A percentile compares a stretch with the other conserved stretches of the same genome.
These are phyloP conservation scores for Penicillium alfredii DNA, from an alignment of 495 filamentous ascomycete genomes.

Conservation along the genomic window DNA sequence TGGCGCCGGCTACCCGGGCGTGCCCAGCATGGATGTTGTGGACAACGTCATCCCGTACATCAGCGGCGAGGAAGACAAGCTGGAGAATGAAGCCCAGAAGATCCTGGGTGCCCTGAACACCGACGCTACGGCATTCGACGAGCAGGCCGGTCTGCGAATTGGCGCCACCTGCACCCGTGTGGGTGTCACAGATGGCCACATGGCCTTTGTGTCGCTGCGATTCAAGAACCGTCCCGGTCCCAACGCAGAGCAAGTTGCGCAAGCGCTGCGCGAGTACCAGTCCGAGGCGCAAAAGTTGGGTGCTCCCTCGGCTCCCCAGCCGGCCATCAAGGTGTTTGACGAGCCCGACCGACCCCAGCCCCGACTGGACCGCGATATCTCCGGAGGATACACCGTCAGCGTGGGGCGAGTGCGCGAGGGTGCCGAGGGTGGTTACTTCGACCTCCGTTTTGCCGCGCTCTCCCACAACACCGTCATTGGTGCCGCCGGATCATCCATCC, in stretches of 20 bases:
- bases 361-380: conserved; percentile 70
- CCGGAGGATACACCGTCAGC: conserved; percentile 72
- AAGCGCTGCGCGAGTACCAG: conserved; percentile 64
- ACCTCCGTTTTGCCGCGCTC: conserved; percentile 75
- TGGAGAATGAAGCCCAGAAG: conserved; percentile 79
- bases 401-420: conserved; percentile 70
- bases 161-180: conserved; percentile 81
- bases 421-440: conserved; percentile 69
- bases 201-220: conserved; percentile 70
- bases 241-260: conserved; percentile 58
- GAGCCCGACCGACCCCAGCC: conserved; percentile 79
- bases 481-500: conserved; percentile 86
- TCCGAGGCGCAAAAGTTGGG: conserved; percentile 69
- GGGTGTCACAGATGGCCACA: conserved; percentile 78
- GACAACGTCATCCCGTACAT: conserved; percentile 87
- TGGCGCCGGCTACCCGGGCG: conserved; percentile 82
- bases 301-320: conserved; percentile 68
- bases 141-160: conserved; percentile 58
- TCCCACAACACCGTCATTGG: conserved; percentile 92
- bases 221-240: conserved; percentile 55
- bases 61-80: conserved; percentile 83
- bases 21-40: conserved; percentile 65
- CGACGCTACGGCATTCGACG: conserved; percentile 58
- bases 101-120: conserved; percentile 66
- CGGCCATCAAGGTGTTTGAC: conserved; percentile 71